phyloP scores from a whole-genome alignment of 2,329 filamentous ascomycete species.

The Diaporthe destruens region DNA sequence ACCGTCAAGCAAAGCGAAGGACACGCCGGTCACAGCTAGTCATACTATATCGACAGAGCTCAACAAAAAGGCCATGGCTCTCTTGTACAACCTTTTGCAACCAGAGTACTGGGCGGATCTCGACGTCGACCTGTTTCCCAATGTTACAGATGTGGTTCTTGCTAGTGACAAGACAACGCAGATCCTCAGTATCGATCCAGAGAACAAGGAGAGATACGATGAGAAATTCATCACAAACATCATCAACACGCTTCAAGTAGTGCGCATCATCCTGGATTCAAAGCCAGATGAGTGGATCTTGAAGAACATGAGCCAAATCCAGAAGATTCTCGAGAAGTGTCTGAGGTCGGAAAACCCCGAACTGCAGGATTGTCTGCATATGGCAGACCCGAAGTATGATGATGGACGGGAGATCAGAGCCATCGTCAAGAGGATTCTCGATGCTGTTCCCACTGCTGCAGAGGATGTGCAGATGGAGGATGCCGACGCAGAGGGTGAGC shows the following conservation, averaged over 20 bases:
- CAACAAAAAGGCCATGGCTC: conserved; percentile 84
- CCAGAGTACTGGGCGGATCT: conserved; percentile 92
- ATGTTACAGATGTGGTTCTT: conserved; percentile 88
- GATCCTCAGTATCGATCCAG: conserved; percentile 69
- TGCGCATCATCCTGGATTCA: conserved; percentile 88
- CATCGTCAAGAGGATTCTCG: conserved; percentile 83
- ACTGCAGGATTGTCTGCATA: conserved; percentile 91
- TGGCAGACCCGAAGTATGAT: conserved; percentile 76
- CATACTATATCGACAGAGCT: conserved; percentile 77
- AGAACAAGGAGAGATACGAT: conserved; percentile 79
- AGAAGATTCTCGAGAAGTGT: conserved; percentile 91
- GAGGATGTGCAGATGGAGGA: conserved; percentile 80
- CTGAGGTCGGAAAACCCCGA: conserved; percentile 90
- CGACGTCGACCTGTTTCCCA: conserved; percentile 90
- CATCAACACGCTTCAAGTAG: conserved; percentile 92
- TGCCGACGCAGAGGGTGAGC: conserved; percentile 85
- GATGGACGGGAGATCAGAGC: conserved; percentile 79
- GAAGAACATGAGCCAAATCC: conserved; percentile 79
- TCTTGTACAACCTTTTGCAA: conserved; percentile 87
- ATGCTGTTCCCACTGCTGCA: conserved; percentile 75
- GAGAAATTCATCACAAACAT: conserved; percentile 89
- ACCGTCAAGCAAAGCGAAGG: conserved; percentile 76
- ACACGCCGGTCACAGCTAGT: conserved; percentile 60
- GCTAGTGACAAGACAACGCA: conserved; percentile 80
- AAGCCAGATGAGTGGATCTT: conserved; percentile 93